Conservation (phyloP, 106 monocot genomes). For the Agapanthus africanus region DNA sequence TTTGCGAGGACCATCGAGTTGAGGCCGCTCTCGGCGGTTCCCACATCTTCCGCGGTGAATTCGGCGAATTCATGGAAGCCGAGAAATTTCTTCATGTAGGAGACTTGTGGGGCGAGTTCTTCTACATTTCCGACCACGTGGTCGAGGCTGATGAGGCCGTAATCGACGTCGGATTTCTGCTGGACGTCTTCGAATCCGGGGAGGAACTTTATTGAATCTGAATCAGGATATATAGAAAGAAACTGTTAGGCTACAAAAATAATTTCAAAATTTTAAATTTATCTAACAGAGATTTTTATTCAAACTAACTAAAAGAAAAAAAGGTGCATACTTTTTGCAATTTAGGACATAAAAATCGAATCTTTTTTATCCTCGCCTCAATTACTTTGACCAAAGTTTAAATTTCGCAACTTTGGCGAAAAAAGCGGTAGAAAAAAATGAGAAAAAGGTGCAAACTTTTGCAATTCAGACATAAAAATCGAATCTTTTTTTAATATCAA, state of each 20-base stretch:
- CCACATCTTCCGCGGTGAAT: conserved; percentile 82
- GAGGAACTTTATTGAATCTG: conserved; percentile 38
- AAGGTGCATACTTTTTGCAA: no score
- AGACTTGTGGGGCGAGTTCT: conserved; percentile 30
- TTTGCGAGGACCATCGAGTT: conserved; percentile 87
- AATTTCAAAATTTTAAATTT: no score
- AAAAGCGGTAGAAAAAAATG: not conserved
- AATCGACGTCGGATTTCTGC: conserved; percentile 15
- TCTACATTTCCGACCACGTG: conserved; percentile 89
- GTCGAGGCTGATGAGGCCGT: conserved; percentile 59
- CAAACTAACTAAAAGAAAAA: no score
- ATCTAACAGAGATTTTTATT: no score
- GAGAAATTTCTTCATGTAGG: conserved; percentile 53
- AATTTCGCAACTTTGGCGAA: not conserved
- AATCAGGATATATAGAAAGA: no score
- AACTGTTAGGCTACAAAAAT: no score
- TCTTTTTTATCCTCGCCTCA: no score
- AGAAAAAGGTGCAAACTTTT: no score
- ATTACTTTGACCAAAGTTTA: no score
- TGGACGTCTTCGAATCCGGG: conserved; percentile 67
- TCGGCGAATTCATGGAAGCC: conserved; percentile 98
- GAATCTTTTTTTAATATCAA: no score
- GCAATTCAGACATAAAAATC: no score
- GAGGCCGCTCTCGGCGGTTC: conserved; percentile 84
- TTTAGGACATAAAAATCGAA: no score